phyloP scores from a whole-genome alignment of 2,329 filamentous ascomycete genomes.

The Drechslera avenae region DNA sequence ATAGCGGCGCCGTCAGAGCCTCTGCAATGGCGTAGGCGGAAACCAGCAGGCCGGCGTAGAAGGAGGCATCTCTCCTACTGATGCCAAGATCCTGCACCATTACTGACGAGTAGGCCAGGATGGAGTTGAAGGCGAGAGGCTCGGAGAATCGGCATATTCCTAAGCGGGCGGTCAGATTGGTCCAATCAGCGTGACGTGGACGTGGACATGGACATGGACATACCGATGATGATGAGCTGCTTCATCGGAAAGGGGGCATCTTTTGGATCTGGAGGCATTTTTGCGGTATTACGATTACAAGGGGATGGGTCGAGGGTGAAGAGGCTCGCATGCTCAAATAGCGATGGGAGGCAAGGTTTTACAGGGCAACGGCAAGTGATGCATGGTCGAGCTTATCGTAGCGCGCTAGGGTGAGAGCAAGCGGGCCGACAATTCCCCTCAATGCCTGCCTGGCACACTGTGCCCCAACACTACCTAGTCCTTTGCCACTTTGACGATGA shows the following conservation, averaged over 20 bases:
- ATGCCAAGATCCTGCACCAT: slow-evolving; percentile 49
- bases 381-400: slow-evolving; percentile 21
- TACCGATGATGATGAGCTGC: slow-evolving; percentile 54
- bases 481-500: slow-evolving; percentile 15
- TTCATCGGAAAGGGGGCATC: slow-evolving; percentile 52
- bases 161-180: slow-evolving; percentile 47
- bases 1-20: slow-evolving; percentile 75
- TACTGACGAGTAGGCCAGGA: slow-evolving; percentile 74
- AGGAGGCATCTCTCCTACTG: slow-evolving; percentile 62
- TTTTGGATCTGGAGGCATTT: slow-evolving; percentile 40
- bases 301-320: slow-evolving; percentile 9
- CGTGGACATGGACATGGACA: slow-evolving; percentile 27
- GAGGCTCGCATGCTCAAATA: slow-evolving; percentile 18
- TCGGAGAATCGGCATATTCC: slow-evolving; percentile 92
- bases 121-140: slow-evolving; percentile 90
- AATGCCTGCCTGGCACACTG: slow-evolving; percentile 13
- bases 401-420: slow-evolving; percentile 22
- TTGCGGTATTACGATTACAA: slow-evolving; percentile 24
- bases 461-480: slow-evolving; percentile 16
- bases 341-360: slow-evolving; percentile 27
- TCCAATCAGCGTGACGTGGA: slow-evolving; percentile 23
- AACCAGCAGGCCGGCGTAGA: slow-evolving; percentile 84
- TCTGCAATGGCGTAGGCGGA: slow-evolving; percentile 89
- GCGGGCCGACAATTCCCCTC: slow-evolving; percentile 27
- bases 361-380: slow-evolving; percentile 13